Base-by-base conservation (phyloP, 495 filamentous ascomycete genomes). In the Penicillium pancosmium region DNA sequence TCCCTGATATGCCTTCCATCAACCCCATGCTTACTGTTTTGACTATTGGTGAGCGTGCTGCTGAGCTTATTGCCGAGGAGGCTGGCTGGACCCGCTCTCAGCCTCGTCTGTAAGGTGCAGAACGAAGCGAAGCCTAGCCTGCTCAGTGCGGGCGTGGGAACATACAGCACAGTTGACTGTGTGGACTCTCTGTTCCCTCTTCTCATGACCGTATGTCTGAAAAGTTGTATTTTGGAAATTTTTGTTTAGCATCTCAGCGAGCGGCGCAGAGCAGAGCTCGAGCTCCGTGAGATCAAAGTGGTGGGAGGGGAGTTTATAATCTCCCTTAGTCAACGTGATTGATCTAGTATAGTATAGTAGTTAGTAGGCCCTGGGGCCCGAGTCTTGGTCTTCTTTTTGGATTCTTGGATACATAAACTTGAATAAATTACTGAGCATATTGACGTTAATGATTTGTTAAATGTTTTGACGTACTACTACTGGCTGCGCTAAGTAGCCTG, bases 1-100 rank as follows among this genome's bases (percentile, higher is more conserved):
- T 88, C 70, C 86, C 86, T 8, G 84, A 85, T 44, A 88, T 88
- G 83, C 75, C 84, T 56, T 84, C 67, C 41, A 79, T 86, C 62
- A 88, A 88, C 73, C 86, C 86, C 15, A 88, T 88, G 86, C 64
- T 88, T 63, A 88, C 86, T 21, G 84, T 88, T 5, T 58, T 89
- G 68, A 79, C 74, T 18, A 82, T 89, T 65, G 86, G 86, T 21
- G 86, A 89, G 76, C 73, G 85, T 55, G 79, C 80, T 13, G 86
- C 86, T 12, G 86, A 89, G 73, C 64, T 88, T 64, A 78, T 89
- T 65, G 86, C 86, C 54, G 77, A 83, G 60, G 76, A 82, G 61
- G 82, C 80, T 50, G 86, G 85, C 8, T 86, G 83, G 84, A 82
- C 75, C 64, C 80, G 78, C 57, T 71, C 78, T 56, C 78, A 81